Evolutionary conservation across 2,329 filamentous ascomycete species (phyloP).

Genomic region (Cladophialophora psammophila): DNA sequence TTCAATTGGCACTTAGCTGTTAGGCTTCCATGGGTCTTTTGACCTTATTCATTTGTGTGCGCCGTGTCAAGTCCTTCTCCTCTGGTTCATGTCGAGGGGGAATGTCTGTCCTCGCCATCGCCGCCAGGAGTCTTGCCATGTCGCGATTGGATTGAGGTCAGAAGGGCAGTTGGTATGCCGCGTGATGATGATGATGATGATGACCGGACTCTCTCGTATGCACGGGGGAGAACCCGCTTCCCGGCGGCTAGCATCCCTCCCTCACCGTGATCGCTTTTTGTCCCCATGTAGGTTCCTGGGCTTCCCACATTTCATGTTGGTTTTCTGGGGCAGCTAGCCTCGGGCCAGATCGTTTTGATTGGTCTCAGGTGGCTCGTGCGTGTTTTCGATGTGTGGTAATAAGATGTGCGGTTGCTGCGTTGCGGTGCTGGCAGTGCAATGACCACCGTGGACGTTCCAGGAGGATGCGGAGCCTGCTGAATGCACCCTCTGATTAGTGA

Average conservation of each 20-base stretch:
- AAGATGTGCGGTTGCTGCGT: background rate
- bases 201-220: background rate
- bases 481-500: background rate
- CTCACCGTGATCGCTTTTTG: background rate
- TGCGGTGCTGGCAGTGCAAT: background rate
- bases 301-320: background rate
- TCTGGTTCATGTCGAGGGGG: background rate
- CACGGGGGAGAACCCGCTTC: background rate
- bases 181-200: background rate
- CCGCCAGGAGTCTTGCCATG: background rate
- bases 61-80: background rate
- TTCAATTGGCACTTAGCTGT: conserved; percentile 9
- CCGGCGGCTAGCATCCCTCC: background rate
- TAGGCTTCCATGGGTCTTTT: conserved; percentile 9
- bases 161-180: background rate
- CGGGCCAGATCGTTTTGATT: background rate
- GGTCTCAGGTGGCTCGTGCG: background rate
- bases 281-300: background rate
- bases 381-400: conserved; percentile 3
- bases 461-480: background rate
- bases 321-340: background rate
- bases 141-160: background rate
- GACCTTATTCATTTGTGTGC: conserved; percentile 11
- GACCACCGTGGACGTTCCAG: background rate
- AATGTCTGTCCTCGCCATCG: background rate